Evolutionary conservation across 805 yeast genomes (phyloP).

Genomic region (Kodamaea jinghongensis): DNA sequence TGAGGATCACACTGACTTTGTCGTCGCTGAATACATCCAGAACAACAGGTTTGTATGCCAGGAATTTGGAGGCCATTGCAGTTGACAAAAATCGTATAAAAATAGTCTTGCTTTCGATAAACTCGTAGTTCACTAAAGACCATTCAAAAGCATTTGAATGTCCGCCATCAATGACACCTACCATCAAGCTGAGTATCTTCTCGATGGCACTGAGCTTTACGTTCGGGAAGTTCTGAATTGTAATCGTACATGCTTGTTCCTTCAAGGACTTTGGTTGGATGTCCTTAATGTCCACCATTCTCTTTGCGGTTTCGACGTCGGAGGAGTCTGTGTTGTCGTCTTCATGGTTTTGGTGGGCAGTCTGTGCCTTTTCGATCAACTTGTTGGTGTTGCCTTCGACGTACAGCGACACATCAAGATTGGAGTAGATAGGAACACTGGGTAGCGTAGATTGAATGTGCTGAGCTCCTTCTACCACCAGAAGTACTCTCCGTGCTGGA

Average conservation of each 20-base stretch:
- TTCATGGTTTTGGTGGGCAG: background rate
- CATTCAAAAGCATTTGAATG: conserved; percentile 33
- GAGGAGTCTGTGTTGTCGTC: background rate
- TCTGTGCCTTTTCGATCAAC: conserved; percentile 3
- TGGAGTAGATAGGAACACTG: conserved; percentile 6
- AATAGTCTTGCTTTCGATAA: conserved; percentile 28
- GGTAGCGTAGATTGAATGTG: too few species aligned
- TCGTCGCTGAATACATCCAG: background rate
- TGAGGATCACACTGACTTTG: background rate
- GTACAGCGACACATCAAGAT: conserved; percentile 11
- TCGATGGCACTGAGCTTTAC: conserved; percentile 30
- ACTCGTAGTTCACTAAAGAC: conserved; percentile 33
- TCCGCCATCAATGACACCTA: conserved; percentile 7
- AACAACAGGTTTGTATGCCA: background rate
- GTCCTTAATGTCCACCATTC: conserved; percentile 17
- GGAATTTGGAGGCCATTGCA: background rate
- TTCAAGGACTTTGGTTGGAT: conserved; percentile 33
- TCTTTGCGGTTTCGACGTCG: conserved; percentile 1
- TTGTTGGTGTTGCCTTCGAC: conserved; percentile 10
- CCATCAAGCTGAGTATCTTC: conserved; percentile 21
- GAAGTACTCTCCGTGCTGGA: too few species aligned
- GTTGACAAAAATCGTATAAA: conserved; percentile 28
- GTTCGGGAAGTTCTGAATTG: conserved; percentile 33
- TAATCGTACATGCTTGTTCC: conserved; percentile 31
- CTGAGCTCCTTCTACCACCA: too few species aligned